Percentiles rank a stretch among this genome's conserved stretches.
phyloP scores from a whole-genome alignment of 495 filamentous ascomycete genomes.

The Tuber brumale region DNA sequence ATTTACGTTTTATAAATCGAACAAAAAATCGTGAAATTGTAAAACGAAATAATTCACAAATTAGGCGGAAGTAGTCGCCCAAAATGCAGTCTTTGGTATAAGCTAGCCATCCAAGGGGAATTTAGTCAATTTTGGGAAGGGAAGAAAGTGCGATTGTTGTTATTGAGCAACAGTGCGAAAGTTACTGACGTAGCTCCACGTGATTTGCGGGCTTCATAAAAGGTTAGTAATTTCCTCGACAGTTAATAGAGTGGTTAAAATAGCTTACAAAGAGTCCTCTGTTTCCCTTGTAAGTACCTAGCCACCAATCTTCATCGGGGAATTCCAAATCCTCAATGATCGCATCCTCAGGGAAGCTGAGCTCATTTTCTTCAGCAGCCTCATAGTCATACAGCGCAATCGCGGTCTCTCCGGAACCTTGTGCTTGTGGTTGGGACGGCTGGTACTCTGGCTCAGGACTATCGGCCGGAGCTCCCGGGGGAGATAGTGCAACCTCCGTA shows the following conservation, averaged over 20 bases:
- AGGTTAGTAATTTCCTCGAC: conserved; percentile 15
- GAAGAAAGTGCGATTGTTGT: background rate
- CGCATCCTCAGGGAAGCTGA: conserved; percentile 86
- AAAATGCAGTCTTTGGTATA: background rate
- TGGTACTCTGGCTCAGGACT: conserved; percentile 35
- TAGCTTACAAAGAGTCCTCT: conserved; percentile 66
- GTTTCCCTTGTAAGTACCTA: conserved; percentile 71
- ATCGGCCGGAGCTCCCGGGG: conserved; percentile 16
- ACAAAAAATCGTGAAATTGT: background rate
- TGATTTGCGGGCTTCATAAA: conserved; percentile 46
- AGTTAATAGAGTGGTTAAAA: background rate
- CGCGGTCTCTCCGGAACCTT: conserved; percentile 56
- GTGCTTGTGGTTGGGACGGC: conserved; percentile 38
- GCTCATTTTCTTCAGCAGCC: conserved; percentile 92
- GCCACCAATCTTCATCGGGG: conserved; percentile 98
- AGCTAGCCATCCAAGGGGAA: background rate
- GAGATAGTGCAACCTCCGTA: conserved; percentile 43
- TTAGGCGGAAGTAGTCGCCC: background rate
- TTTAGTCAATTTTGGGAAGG: background rate
- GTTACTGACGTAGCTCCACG: conserved; percentile 44
- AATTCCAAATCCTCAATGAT: conserved; percentile 66
- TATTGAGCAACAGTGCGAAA: background rate
- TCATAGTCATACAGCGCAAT: conserved; percentile 93
- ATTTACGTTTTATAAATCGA: background rate
- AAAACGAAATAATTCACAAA: background rate